phyloP scores from a whole-genome alignment of 2,329 filamentous ascomycete species.

The Graphilbum fragrans region DNA sequence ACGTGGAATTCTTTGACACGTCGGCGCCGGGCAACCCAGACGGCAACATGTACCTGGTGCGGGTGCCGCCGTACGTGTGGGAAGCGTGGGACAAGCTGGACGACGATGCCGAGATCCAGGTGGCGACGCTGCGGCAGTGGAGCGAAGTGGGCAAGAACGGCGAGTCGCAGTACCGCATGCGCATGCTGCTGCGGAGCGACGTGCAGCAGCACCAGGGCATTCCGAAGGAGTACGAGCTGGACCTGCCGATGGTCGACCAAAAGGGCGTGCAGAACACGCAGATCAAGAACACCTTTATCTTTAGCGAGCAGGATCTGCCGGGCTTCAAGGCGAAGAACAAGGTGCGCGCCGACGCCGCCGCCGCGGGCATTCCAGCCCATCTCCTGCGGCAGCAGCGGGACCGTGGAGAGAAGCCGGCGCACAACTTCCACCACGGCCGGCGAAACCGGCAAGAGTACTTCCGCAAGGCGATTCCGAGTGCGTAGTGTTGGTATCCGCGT shows the following conservation, averaged over 20 bases:
- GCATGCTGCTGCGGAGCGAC: constrained; percentile 57
- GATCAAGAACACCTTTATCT: constrained; percentile 82
- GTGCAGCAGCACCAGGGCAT: constrained; percentile 58
- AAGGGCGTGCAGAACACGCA: constrained; percentile 24
- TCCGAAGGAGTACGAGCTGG: constrained; percentile 81
- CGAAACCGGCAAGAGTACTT: constrained; percentile 39
- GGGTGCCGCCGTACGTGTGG: constrained; percentile 71
- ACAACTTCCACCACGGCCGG: constrained; percentile 15
- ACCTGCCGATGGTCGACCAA: constrained; percentile 43
- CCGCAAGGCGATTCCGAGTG: constrained; percentile 64
- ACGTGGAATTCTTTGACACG: constrained; percentile 43
- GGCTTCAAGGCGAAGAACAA: constrained; percentile 54
- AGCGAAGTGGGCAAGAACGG: constrained; percentile 39
- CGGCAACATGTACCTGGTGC: constrained; percentile 55
- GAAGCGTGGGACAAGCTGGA: constrained; percentile 65
- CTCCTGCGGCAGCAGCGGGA: constrained; percentile 32
- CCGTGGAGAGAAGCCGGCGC: constrained; percentile 29
- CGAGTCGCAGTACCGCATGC: constrained; percentile 28
- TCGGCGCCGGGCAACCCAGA: constrained; percentile 21
- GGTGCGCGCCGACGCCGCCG: constrained; percentile 40
- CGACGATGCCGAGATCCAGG: constrained; percentile 69
- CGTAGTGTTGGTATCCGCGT: background rate
- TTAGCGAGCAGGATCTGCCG: constrained; percentile 85
- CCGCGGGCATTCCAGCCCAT: constrained; percentile 45
- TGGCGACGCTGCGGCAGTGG: constrained; percentile 61